Evolutionary conservation across 768 basidiomycete genomes (phyloP).

Genomic region (Boletus rubroflammeus): DNA sequence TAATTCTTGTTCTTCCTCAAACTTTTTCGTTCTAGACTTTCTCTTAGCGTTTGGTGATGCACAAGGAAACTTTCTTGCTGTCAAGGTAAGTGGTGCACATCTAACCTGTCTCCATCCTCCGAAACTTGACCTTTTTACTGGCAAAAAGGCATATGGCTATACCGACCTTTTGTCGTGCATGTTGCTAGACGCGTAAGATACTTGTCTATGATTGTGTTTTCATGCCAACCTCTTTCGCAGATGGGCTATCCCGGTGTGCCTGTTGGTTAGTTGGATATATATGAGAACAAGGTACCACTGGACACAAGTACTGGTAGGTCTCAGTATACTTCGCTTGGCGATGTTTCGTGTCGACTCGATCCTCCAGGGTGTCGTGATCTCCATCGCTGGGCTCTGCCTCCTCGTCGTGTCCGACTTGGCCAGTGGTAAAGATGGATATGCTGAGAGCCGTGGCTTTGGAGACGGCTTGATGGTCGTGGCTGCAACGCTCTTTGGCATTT

Average conservation of each 20-base stretch:
- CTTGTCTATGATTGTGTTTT: background rate
- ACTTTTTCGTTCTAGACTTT: slow-evolving; percentile 48
- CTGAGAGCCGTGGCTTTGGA: slow-evolving; percentile 63
- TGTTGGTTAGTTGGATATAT: slow-evolving; percentile 77
- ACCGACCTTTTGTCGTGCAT: slow-evolving; percentile 86
- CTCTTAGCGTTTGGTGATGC: slow-evolving; percentile 79
- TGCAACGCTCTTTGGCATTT: slow-evolving; percentile 80
- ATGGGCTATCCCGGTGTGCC: slow-evolving; percentile 86
- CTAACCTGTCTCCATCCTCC: background rate
- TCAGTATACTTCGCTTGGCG: background rate
- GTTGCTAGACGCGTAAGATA: slow-evolving; percentile 77
- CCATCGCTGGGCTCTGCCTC: slow-evolving; percentile 68
- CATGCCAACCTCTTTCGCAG: slow-evolving; percentile 33
- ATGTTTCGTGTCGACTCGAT: background rate
- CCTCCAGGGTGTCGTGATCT: slow-evolving; percentile 63
- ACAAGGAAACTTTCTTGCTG: slow-evolving; percentile 80
- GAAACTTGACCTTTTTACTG: background rate
- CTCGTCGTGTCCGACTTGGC: slow-evolving; percentile 76
- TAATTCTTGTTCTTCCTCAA: background rate
- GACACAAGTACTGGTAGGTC: slow-evolving; percentile 70
- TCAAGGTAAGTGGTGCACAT: slow-evolving; percentile 47
- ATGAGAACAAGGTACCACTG: slow-evolving; percentile 76
- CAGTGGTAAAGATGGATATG: slow-evolving; percentile 69
- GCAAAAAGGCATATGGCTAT: slow-evolving; percentile 66
- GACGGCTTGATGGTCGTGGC: slow-evolving; percentile 85